phyloP scores from a whole-genome alignment of 805 yeast genomes.

The Wickerhamiella slavikovae region DNA sequence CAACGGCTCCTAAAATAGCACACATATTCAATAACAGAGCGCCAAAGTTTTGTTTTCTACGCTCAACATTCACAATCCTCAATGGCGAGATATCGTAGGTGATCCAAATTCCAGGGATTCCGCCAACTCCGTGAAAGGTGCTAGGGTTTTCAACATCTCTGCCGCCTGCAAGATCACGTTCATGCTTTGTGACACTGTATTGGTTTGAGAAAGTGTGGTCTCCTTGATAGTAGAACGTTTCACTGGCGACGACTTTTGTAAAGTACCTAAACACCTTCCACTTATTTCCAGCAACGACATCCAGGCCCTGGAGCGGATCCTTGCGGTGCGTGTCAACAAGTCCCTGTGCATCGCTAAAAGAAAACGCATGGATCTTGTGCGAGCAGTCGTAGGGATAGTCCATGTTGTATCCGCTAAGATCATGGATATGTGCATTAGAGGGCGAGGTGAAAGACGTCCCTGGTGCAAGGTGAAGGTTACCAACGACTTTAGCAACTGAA shows the following conservation, averaged over 20 bases:
- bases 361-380: constrained; percentile 59
- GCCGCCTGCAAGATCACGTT: constrained; percentile 71
- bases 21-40: constrained; percentile 27
- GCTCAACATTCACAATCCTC: constrained; percentile 73
- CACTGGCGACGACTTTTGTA: constrained; percentile 75
- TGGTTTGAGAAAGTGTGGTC: constrained; percentile 56
- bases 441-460: constrained; percentile 49
- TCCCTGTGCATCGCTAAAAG: constrained; percentile 55
- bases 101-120: constrained; percentile 76
- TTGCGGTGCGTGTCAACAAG: constrained; percentile 26
- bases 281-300: constrained; percentile 26
- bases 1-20: constrained; percentile 80
- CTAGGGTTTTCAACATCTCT: constrained; percentile 80
- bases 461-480: constrained; percentile 90
- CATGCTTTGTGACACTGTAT: constrained; percentile 73
- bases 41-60: constrained; percentile 16
- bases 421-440: constrained; percentile 60
- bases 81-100: constrained; percentile 83
- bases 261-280: constrained; percentile 53
- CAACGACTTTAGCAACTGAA: constrained; percentile 64
- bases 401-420: constrained; percentile 46
- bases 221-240: constrained; percentile 50
- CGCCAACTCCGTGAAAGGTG: constrained; percentile 53
- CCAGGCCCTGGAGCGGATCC: constrained; percentile 46
- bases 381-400: constrained; percentile 45